Percentiles rank a stretch among this genome's conserved stretches.
Conservation (phyloP, 805 yeast species). For the Isabelozyma heimii region DNA sequence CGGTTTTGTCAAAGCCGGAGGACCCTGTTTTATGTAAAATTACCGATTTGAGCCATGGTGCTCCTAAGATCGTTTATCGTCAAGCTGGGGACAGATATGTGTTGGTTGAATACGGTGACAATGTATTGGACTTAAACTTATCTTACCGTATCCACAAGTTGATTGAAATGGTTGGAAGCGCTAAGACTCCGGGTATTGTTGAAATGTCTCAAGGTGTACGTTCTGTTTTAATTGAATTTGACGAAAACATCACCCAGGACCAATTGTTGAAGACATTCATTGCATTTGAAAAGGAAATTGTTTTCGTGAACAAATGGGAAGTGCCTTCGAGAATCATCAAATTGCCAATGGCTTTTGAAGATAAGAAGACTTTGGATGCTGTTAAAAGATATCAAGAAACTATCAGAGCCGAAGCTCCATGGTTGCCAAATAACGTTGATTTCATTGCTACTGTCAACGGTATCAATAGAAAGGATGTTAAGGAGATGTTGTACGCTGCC, state of each 20-base stretch:
- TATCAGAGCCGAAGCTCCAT: constrained; percentile 88
- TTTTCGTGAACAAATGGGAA: constrained; percentile 76
- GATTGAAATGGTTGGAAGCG: constrained; percentile 64
- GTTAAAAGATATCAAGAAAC: constrained; percentile 92
- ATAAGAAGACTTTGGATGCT: constrained; percentile 81
- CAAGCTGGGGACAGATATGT: constrained; percentile 97
- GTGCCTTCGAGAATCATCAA: constrained; percentile 79
- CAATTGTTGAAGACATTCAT: constrained; percentile 60
- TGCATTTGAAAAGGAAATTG: constrained; percentile 73
- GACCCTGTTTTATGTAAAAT: constrained; percentile 65
- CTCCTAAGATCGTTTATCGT: constrained; percentile 79
- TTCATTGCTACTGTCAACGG: constrained; percentile 89
- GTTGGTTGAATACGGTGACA: constrained; percentile 90
- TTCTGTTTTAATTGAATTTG: constrained; percentile 85
- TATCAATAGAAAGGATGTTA: constrained; percentile 69
- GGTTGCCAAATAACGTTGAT: constrained; percentile 98
- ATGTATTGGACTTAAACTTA: constrained; percentile 77
- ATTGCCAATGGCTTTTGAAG: constrained; percentile 97
- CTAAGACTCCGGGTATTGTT: constrained; percentile 73
- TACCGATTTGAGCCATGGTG: constrained; percentile 40
- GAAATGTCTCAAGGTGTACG: constrained; percentile 98
- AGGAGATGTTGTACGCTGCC: constrained; percentile 84
- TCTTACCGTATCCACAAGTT: constrained; percentile 83
- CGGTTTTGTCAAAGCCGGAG: constrained; percentile 41
- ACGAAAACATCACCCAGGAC: constrained; percentile 64